These are phyloP conservation scores for Coelastrella sp. DNA, from an alignment of 139 green algal species.

Conservation along the genomic window DNA sequence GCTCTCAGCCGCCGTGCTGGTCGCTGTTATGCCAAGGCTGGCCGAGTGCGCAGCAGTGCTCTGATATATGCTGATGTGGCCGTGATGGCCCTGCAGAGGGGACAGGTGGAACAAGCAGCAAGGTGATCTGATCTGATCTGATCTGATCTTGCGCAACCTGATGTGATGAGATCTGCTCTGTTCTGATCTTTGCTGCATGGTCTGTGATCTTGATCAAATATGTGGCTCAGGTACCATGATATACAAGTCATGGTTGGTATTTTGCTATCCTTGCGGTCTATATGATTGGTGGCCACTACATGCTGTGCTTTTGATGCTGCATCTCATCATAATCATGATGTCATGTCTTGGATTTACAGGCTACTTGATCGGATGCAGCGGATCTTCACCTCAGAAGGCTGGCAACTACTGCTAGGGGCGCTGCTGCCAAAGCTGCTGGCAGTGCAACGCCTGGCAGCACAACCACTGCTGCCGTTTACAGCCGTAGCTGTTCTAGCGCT, in stretches of 20 bases:
- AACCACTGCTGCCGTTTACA: conserved; percentile 34
- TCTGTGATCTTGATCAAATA: no score
- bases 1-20: conserved; percentile 58
- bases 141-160: no score
- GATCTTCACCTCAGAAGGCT: conserved; percentile 60
- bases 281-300: no score
- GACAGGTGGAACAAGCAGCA: conserved; percentile 27
- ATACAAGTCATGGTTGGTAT: no score
- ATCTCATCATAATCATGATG: no score
- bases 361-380: conserved; percentile 26
- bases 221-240: no score
- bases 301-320: neutral
- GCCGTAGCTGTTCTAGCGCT: conserved; percentile 11
- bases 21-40: conserved; percentile 54
- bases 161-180: no score
- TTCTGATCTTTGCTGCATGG: no score
- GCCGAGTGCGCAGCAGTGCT: conserved; percentile 52
- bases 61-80: conserved; percentile 65
- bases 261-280: no score
- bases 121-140: no score
- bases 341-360: no score
- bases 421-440: conserved; percentile 62
- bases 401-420: conserved; percentile 52
- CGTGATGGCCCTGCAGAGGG: conserved; percentile 49
- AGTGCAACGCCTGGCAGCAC: conserved; percentile 47